Base-by-base conservation (phyloP, 495 filamentous ascomycete genomes). In the Podospora comata region DNA sequence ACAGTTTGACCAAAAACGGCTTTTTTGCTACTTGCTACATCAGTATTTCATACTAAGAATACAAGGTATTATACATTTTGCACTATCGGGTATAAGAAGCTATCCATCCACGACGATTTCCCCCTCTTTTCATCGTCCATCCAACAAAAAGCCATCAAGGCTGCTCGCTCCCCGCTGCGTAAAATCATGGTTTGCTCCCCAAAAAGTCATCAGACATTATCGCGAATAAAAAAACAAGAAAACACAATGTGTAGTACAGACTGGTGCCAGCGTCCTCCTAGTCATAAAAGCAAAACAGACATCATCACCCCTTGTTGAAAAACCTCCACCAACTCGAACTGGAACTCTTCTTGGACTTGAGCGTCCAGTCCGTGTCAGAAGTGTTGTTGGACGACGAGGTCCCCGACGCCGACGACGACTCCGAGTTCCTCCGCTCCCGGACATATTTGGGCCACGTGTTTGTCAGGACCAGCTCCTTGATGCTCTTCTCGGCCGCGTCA, bases 371-470 rank as follows among this genome's bases (percentile, higher is more conserved):
- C 39, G 39, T 48, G 13, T 48, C 39, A 48, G 39, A 48, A 18
- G 39, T 48, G 15, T 48, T 48, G 39, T 48, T 48, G 39, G 5
- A 9, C 5, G 39, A 48, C 7, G 39, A 48, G 39, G 39, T 48
- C 39, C 39, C 39, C 39, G 39, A 48, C 39, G 39, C 39, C 9
- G 39, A 48, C 39, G 39, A 48, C 15, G 55, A 58, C 55, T 58
- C 23, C 55, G 23, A 58, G 58, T 55, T 69, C 23, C 77, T 68
- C 32, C 74, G 57, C 64, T 77, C 77, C 23, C 73, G 67, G 18
- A 89, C 82, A 56, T 88, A 89, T 75, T 88, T 89, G 27, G 86
- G 86, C 88, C 88, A 91, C 11, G 89, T 91, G 73, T 90, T 90
- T 5, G 86, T 88, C 66, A 89, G 82, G 2, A 91, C 88, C 20